Evolutionary conservation across 495 filamentous ascomycete genomes (phyloP).

Genomic region (Rusavskia elegans): DNA sequence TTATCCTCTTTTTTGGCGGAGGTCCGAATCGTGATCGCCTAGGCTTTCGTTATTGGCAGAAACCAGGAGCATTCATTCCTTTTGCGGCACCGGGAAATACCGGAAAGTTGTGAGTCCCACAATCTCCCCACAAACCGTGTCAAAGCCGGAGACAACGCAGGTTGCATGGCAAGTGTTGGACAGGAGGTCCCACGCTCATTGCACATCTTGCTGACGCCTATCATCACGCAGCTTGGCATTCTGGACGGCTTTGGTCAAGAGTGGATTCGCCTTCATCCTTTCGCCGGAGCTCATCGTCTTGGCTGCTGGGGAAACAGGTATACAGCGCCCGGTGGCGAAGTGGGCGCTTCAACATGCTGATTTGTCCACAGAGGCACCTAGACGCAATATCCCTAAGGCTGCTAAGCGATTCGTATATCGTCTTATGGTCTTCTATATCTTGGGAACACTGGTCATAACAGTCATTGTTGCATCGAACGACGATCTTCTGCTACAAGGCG

Average conservation of each 20-base stretch:
- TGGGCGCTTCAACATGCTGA: not conserved
- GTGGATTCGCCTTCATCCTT: slow-evolving; percentile 39
- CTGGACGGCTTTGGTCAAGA: slow-evolving; percentile 25
- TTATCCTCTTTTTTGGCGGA: slow-evolving; percentile 28
- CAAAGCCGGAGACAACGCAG: no score
- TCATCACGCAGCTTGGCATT: slow-evolving; percentile 14
- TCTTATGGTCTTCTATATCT: slow-evolving; percentile 35
- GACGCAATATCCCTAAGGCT: slow-evolving; percentile 34
- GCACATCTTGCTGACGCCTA: slow-evolving; percentile 21
- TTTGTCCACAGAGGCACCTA: slow-evolving; percentile 17
- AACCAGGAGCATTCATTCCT: slow-evolving; percentile 23
- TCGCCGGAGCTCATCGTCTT: slow-evolving; percentile 39
- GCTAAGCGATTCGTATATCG: slow-evolving; percentile 28
- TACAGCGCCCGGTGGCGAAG: not conserved
- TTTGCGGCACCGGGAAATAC: slow-evolving; percentile 12
- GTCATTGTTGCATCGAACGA: slow-evolving; percentile 41
- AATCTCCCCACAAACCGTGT: no score
- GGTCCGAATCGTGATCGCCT: slow-evolving; percentile 18
- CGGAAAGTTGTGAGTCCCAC: slow-evolving; percentile 16
- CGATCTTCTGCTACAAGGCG: slow-evolving; percentile 30
- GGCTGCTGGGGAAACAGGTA: slow-evolving; percentile 22
- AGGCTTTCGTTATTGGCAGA: slow-evolving; percentile 35
- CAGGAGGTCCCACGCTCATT: slow-evolving; percentile 30
- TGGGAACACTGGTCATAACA: slow-evolving; percentile 40
- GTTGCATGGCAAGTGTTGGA: no score